phyloP scores from a whole-genome alignment of 1,284 basidiomycete genomes.

The Puccinia novopanici region DNA sequence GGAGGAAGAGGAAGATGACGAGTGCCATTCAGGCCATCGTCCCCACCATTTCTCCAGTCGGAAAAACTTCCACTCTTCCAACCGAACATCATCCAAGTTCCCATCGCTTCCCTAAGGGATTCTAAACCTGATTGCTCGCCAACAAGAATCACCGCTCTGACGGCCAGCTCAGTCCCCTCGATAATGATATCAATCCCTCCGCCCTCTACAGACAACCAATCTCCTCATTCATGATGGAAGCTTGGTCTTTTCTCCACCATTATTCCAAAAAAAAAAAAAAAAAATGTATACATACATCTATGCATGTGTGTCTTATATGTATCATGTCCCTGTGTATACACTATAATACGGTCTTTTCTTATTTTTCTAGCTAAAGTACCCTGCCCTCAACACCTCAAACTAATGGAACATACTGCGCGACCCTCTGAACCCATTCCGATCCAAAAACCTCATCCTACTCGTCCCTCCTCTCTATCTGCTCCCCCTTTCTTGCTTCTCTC shows the following conservation, averaged over 20 bases:
- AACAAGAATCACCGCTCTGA: background rate
- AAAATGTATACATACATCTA: background rate
- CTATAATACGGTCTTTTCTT: background rate
- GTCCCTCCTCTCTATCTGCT: no score
- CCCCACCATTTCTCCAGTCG: background rate
- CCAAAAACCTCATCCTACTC: no score
- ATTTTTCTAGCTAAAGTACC: background rate
- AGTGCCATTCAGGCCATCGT: conserved; percentile 4
- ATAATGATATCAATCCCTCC: background rate
- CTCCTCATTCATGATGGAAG: conserved; percentile 6
- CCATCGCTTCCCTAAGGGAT: background rate
- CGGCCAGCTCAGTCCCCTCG: background rate
- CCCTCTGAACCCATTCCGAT: no score
- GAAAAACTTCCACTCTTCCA: background rate
- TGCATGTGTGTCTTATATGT: background rate
- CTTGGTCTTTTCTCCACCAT: background rate
- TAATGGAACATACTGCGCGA: background rate
- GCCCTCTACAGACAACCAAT: background rate
- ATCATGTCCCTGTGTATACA: background rate
- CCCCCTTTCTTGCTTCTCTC: no score
- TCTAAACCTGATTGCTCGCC: background rate
- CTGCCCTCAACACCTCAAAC: background rate
- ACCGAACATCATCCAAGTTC: background rate
- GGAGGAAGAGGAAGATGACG: conserved; percentile 38
- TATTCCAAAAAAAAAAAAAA: background rate